A percentile compares a stretch with the other conserved stretches of the same genome.
phyloP scores from a whole-genome alignment of 805 yeast species.

The Candida insectalens region DNA sequence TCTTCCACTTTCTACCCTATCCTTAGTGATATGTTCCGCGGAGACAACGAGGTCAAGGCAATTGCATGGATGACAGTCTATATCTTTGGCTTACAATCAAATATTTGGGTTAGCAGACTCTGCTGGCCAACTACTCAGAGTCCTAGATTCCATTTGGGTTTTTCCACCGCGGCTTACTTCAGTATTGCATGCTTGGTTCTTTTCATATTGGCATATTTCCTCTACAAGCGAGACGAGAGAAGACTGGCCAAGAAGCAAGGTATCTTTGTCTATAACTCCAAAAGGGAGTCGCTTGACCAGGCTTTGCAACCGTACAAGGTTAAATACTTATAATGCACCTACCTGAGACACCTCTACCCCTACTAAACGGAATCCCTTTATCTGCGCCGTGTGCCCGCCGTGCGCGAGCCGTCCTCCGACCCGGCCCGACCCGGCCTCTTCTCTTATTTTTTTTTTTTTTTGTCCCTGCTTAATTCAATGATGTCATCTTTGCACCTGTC shows the following conservation, averaged over 20 bases:
- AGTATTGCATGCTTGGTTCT: constrained; percentile 20
- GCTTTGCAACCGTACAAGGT: neutral
- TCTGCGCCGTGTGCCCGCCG: no score
- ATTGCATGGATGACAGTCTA: constrained; percentile 49
- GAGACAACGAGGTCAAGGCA: constrained; percentile 46
- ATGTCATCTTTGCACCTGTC: no score
- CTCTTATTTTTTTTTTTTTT: no score
- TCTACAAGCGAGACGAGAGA: constrained; percentile 45
- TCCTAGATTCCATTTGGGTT: constrained; percentile 48
- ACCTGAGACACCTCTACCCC: no score
- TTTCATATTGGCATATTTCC: constrained; percentile 14
- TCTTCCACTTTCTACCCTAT: constrained; percentile 53
- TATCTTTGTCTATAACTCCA: constrained; percentile 34
- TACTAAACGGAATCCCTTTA: no score
- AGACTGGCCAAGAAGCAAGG: constrained; percentile 36
- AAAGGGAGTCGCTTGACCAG: constrained; percentile 7
- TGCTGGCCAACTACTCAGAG: constrained; percentile 43
- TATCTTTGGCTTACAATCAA: constrained; percentile 32
- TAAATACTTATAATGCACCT: neutral
- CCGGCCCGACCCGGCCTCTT: no score
- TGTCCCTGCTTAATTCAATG: no score
- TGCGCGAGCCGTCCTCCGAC: no score
- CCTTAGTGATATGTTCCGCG: constrained; percentile 47
- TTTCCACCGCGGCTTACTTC: constrained; percentile 34
- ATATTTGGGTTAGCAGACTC: constrained; percentile 25